phyloP scores from a whole-genome alignment of 108 stramenopile genomes.

The Cyclotella baltica region DNA sequence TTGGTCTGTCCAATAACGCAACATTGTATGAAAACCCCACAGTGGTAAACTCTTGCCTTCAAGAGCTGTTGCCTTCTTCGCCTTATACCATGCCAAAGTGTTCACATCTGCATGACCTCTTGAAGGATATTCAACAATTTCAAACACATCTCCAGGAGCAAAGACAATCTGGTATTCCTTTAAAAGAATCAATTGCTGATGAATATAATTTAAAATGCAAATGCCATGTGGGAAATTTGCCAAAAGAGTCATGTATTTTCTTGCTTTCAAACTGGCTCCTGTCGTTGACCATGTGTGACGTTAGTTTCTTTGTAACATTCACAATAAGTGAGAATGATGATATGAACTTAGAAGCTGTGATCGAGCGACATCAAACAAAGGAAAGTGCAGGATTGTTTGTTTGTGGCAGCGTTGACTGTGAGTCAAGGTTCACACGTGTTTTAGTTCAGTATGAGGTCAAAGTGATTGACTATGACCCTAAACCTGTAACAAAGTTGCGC shows the following conservation, averaged over 20 bases:
- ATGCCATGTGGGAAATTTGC: conserved; percentile 33
- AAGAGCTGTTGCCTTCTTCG: conserved; percentile 22
- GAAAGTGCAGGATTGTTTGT: conserved; percentile 23
- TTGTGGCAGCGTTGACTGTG: not conserved
- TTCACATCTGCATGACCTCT: not conserved
- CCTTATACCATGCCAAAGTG: conserved; percentile 41
- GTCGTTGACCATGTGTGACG: conserved; percentile 74
- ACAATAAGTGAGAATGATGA: not conserved
- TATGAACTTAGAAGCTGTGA: not conserved
- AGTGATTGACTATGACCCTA: conserved; percentile 73
- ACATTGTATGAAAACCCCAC: not conserved
- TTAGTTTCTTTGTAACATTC: conserved; percentile 68
- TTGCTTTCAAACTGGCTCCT: conserved; percentile 77
- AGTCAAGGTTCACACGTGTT: not conserved
- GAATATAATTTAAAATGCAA: conserved; percentile 25
- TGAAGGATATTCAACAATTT: conserved; percentile 26
- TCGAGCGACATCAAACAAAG: conserved; percentile 15
- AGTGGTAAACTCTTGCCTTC: not conserved
- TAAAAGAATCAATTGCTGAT: conserved; percentile 21
- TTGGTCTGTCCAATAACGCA: not conserved
- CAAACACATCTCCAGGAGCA: conserved; percentile 24
- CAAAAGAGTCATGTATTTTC: conserved; percentile 57
- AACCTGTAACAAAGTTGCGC: conserved; percentile 65
- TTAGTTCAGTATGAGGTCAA: conserved; percentile 55
- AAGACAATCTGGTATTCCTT: not conserved